phyloP scores from a whole-genome alignment of 2,329 filamentous ascomycete genomes.

The Alternaria incomplexa region DNA sequence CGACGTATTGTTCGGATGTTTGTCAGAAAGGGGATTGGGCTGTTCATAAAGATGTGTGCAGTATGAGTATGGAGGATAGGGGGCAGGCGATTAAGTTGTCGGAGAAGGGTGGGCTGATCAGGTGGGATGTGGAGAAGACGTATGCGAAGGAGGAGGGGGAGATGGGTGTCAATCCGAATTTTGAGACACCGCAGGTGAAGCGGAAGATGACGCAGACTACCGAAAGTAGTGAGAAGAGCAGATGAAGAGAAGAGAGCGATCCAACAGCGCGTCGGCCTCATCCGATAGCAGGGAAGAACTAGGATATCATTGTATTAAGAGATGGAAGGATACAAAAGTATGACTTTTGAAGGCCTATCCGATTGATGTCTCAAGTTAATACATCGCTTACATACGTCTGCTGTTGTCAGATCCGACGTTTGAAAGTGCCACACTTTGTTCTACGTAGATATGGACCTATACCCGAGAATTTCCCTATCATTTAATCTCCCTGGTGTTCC shows the following conservation, averaged over 20 bases:
- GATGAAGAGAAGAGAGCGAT: background rate
- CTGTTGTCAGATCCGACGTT: too few species aligned
- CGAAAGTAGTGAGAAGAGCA: background rate
- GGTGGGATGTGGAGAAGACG: constrained; percentile 24
- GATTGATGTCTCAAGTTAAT: background rate
- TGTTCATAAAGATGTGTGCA: constrained; percentile 30
- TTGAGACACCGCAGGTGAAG: constrained; percentile 14
- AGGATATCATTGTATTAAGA: background rate
- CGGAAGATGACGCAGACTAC: background rate
- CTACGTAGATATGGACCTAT: background rate
- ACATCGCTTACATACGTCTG: background rate
- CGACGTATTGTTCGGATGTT: constrained; percentile 24
- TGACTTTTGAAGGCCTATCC: background rate
- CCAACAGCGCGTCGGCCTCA: background rate
- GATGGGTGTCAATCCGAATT: constrained; percentile 26
- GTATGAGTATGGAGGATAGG: constrained; percentile 27
- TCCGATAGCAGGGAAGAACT: background rate
- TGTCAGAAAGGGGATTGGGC: constrained; percentile 31
- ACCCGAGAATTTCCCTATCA: too few species aligned
- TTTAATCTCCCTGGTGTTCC: too few species aligned
- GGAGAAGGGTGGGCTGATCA: constrained; percentile 27
- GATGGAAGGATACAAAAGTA: background rate
- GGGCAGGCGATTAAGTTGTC: constrained; percentile 27
- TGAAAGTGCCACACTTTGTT: background rate
- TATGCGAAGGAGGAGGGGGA: constrained; percentile 17